phyloP scores from a whole-genome alignment of 1,284 basidiomycete genomes.

The Rhodofomes roseus region DNA sequence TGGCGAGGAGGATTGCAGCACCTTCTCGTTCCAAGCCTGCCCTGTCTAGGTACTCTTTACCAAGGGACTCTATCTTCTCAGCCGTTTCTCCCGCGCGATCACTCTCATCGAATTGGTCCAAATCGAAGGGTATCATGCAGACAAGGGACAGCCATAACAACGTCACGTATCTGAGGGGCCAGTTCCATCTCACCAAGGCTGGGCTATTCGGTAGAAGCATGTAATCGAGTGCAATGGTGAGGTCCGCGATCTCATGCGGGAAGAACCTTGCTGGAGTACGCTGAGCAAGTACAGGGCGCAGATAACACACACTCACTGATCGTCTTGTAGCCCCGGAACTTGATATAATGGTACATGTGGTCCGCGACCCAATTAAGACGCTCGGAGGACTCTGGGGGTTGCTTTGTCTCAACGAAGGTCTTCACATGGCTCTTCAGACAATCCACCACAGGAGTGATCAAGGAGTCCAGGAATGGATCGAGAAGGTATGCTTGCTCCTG shows the following conservation, averaged over 20 bases:
- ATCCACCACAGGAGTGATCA: slow-evolving; percentile 77
- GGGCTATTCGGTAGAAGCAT: slow-evolving; percentile 51
- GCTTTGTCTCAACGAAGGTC: slow-evolving; percentile 34
- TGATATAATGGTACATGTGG: slow-evolving; percentile 83
- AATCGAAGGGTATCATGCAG: slow-evolving; percentile 91
- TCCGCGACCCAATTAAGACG: slow-evolving; percentile 55
- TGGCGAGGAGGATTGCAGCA: slow-evolving; percentile 69
- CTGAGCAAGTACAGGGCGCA: background rate
- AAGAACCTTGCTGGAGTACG: slow-evolving; percentile 76
- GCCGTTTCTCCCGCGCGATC: slow-evolving; percentile 47
- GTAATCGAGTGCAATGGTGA: slow-evolving; percentile 72
- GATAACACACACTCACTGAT: slow-evolving; percentile 62
- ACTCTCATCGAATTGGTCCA: slow-evolving; percentile 77
- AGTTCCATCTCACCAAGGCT: slow-evolving; percentile 44
- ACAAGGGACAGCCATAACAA: slow-evolving; percentile 94
- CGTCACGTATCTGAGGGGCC: slow-evolving; percentile 83
- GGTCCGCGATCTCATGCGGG: slow-evolving; percentile 83
- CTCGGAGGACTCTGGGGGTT: slow-evolving; percentile 30
- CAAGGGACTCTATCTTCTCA: slow-evolving; percentile 53
- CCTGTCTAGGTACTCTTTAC: slow-evolving; percentile 56
- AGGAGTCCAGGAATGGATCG: slow-evolving; percentile 89
- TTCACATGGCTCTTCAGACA: slow-evolving; percentile 60
- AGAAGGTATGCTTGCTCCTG: slow-evolving; percentile 93
- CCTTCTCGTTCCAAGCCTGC: slow-evolving; percentile 83
- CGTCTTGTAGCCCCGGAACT: slow-evolving; percentile 89